These are phyloP conservation scores for Styphnolobium japonicum DNA, from an alignment of 306 rosid species.

Conservation along the genomic window DNA sequence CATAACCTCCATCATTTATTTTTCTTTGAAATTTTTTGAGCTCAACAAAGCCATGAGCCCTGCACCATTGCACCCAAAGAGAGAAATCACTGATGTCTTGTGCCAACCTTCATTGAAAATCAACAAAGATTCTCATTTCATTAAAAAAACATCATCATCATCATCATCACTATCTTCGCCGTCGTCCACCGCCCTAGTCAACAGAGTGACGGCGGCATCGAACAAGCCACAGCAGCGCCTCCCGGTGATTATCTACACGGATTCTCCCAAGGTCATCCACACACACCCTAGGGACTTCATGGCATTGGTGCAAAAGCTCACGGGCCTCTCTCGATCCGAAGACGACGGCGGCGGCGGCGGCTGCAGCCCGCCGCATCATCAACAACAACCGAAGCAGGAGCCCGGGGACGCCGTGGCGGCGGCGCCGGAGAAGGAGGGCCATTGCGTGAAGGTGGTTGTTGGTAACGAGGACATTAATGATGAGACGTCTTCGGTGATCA, in stretches of 20 bases:
- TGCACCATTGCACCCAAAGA: constrained; percentile 19
- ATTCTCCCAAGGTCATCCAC: constrained; percentile 55
- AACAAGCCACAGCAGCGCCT: constrained; percentile 44
- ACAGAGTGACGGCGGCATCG: too few species aligned
- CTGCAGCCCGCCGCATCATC: constrained; percentile 11
- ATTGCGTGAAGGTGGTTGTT: neutral
- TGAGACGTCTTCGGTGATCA: constrained; percentile 38
- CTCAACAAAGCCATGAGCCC: constrained; percentile 27
- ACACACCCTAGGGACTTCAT: constrained; percentile 56
- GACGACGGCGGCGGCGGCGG: constrained; percentile 22
- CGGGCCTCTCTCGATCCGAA: constrained; percentile 43
- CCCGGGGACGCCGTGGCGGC: neutral
- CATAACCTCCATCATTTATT: neutral
- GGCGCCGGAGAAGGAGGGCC: neutral
- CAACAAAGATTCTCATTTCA: constrained; percentile 50
- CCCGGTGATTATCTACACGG: constrained; percentile 63
- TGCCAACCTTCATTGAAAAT: constrained; percentile 46
- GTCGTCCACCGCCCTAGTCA: too few species aligned
- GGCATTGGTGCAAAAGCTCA: constrained; percentile 60
- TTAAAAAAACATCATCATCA: constrained; percentile 27
- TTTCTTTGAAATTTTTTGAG: neutral
- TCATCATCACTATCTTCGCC: neutral
- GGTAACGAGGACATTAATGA: constrained; percentile 43
- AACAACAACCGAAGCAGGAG: neutral
- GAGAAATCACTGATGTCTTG: neutral